phyloP scores from a whole-genome alignment of 371 early-diverging fungal genomes.

The Mucor saturninus region DNA sequence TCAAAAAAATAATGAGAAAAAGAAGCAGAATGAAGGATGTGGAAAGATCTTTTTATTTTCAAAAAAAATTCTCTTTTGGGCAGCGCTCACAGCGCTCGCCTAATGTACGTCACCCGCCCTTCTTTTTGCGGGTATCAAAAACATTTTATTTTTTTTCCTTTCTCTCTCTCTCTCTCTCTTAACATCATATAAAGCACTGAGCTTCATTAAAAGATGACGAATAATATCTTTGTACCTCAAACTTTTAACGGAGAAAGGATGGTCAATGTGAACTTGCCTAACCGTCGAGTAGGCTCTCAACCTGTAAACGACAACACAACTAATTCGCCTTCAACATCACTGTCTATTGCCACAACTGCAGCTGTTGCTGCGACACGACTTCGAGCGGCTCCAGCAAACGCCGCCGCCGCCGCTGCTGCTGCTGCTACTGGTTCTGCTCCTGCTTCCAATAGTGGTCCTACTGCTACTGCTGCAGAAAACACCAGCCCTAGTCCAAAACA shows the following conservation, averaged over 20 bases:
- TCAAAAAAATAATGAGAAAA: slow-evolving; percentile 9
- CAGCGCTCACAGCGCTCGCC: no score
- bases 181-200: not conserved
- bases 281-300: not conserved
- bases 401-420: not conserved
- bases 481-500: not conserved
- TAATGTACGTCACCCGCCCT: slow-evolving; percentile 3
- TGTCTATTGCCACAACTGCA: not conserved
- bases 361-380: not conserved
- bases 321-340: not conserved
- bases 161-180: not conserved
- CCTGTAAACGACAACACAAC: not conserved
- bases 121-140: not conserved
- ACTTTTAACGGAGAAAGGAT: slow-evolving; percentile 20
- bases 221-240: slow-evolving; percentile 17
- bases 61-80: slow-evolving; percentile 11
- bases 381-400: not conserved
- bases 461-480: not conserved
- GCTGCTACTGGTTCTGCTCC: not conserved
- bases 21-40: slow-evolving; percentile 19
- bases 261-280: slow-evolving; percentile 9
- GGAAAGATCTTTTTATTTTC: slow-evolving; percentile 20
- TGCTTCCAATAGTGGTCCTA: not conserved
- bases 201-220: not conserved
- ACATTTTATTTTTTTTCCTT: not conserved